Evolutionary conservation across 345 rosid species (phyloP).

Genomic region (Clarkia xantiana): DNA sequence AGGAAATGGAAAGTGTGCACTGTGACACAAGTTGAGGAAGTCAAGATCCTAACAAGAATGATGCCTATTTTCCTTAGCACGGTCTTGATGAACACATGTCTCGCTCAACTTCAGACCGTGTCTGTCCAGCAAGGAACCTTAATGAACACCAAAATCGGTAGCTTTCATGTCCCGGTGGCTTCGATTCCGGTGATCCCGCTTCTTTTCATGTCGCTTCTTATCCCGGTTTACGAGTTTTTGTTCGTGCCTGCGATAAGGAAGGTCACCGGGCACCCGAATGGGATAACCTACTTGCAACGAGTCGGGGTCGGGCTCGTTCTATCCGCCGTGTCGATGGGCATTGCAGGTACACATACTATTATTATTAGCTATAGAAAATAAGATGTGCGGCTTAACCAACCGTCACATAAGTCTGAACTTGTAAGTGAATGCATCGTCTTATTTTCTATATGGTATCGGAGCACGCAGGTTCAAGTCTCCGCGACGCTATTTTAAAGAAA

Average conservation of each 20-base stretch:
- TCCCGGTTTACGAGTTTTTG: slow-evolving; percentile 18
- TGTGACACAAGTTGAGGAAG: slow-evolving; percentile 41
- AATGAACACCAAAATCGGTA: slow-evolving; percentile 14
- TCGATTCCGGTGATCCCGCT: slow-evolving; percentile 24
- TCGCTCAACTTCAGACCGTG: slow-evolving; percentile 25
- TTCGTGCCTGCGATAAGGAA: slow-evolving; percentile 18
- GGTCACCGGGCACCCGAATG: slow-evolving; percentile 19
- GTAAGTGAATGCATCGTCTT: too few species aligned
- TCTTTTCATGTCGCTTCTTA: slow-evolving; percentile 20
- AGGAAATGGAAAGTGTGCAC: slow-evolving; percentile 23
- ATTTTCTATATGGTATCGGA: too few species aligned
- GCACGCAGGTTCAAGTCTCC: too few species aligned
- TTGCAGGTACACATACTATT: slow-evolving; percentile 7
- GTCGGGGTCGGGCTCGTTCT: slow-evolving; percentile 27
- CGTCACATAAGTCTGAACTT: too few species aligned
- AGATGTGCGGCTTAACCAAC: too few species aligned
- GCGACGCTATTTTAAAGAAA: too few species aligned
- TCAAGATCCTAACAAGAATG: slow-evolving; percentile 35
- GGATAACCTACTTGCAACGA: slow-evolving; percentile 19
- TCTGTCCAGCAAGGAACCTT: slow-evolving; percentile 21
- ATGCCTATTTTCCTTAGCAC: slow-evolving; percentile 27
- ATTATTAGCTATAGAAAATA: too few species aligned
- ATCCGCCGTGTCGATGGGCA: slow-evolving; percentile 18
- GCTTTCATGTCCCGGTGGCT: slow-evolving; percentile 16
- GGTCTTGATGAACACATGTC: slow-evolving; percentile 27